Evolutionary conservation across 2,329 filamentous ascomycete genomes (phyloP).

Genomic region (Aspergillus ibericus): DNA sequence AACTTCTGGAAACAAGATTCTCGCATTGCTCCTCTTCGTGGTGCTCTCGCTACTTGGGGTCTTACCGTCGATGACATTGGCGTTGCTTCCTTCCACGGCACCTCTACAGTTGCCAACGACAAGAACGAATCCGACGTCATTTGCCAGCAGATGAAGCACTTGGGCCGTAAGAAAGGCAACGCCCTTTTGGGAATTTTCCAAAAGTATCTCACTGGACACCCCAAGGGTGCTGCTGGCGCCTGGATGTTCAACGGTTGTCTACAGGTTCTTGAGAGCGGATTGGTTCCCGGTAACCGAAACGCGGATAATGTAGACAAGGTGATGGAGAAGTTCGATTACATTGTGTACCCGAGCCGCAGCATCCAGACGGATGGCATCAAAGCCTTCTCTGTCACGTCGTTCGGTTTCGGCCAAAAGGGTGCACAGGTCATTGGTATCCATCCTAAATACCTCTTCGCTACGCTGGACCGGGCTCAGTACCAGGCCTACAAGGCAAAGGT

Average conservation of each 20-base stretch:
- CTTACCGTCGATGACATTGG: conserved; percentile 93
- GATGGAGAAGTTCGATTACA: conserved; percentile 97
- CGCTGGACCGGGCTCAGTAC: conserved; percentile 85
- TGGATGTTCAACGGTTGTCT: conserved; percentile 99
- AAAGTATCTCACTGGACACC: conserved; percentile 97
- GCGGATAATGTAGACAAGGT: conserved; percentile 95
- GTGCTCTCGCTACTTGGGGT: conserved; percentile 95
- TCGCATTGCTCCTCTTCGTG: conserved; percentile 90
- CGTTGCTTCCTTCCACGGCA: conserved; percentile 98
- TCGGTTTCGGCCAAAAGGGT: conserved; percentile 99
- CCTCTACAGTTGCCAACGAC: conserved; percentile 97
- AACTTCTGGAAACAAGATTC: conserved; percentile 98
- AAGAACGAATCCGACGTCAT: conserved; percentile 99
- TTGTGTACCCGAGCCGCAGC: conserved; percentile 91
- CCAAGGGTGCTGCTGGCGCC: conserved; percentile 97
- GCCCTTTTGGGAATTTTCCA: conserved; percentile 97
- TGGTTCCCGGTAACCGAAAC: conserved; percentile 96
- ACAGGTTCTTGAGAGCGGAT: conserved; percentile 88
- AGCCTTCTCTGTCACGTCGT: conserved; percentile 97
- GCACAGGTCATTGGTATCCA: conserved; percentile 96
- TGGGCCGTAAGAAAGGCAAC: conserved; percentile 95
- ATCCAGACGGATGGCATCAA: conserved; percentile 98
- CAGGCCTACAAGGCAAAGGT: conserved; percentile 83
- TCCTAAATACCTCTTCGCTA: conserved; percentile 90
- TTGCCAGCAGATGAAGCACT: conserved; percentile 91